Conservation (phyloP, 805 yeast genomes). For the Vanderwaltozyma yarrowii region DNA sequence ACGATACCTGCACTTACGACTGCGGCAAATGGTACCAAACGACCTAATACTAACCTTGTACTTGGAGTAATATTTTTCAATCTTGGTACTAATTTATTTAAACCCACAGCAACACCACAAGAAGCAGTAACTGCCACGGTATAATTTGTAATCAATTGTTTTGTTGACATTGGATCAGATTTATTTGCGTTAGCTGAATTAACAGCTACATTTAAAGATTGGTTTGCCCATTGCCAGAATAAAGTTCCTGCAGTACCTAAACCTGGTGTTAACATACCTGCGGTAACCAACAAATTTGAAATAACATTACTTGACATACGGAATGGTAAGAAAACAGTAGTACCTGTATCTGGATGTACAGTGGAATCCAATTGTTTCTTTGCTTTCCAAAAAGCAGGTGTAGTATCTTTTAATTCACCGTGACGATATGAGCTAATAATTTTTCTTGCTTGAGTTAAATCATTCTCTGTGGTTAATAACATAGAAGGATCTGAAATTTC, state of each 20-base stretch:
- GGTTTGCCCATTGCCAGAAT: slow-evolving; percentile 98
- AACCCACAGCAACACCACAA: slow-evolving; percentile 90
- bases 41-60: slow-evolving; percentile 61
- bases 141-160: slow-evolving; percentile 71
- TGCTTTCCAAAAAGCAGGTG: slow-evolving; percentile 81
- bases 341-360: slow-evolving; percentile 94
- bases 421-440: slow-evolving; percentile 62
- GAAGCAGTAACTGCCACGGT: slow-evolving; percentile 87
- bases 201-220: slow-evolving; percentile 91
- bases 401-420: slow-evolving; percentile 54
- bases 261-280: slow-evolving; percentile 95
- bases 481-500: slow-evolving; percentile 87
- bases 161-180: slow-evolving; percentile 76
- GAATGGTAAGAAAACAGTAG: slow-evolving; percentile 84
- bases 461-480: slow-evolving; percentile 60
- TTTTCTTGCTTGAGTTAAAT: slow-evolving; percentile 53
- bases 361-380: slow-evolving; percentile 84
- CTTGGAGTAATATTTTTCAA: slow-evolving; percentile 58
- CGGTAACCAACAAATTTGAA: slow-evolving; percentile 88
- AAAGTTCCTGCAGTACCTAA: slow-evolving; percentile 82
- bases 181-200: slow-evolving; percentile 95
- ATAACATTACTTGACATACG: slow-evolving; percentile 95
- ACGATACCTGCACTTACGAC: slow-evolving; percentile 96
- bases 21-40: slow-evolving; percentile 97
- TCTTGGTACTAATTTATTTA: slow-evolving; percentile 84